A percentile compares a stretch with the other conserved stretches of the same genome.
Evolutionary conservation across 1,284 basidiomycete genomes (phyloP).

Genomic region (Cryptococcus neoformans): DNA sequence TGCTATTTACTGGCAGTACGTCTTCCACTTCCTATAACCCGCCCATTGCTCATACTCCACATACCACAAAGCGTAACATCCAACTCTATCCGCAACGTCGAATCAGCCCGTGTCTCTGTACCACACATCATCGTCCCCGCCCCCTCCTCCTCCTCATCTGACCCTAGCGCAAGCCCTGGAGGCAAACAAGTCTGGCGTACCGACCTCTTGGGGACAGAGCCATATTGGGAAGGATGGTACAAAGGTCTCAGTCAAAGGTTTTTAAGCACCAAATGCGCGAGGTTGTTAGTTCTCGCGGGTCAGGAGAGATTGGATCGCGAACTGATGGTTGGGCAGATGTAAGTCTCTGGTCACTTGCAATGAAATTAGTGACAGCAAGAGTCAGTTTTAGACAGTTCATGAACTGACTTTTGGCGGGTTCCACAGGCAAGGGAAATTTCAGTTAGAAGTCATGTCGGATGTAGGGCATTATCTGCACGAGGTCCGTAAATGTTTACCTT

Average conservation of each 20-base stretch:
- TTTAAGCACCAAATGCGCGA: constrained; percentile 69
- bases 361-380: not conserved
- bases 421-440: constrained; percentile 79
- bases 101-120: constrained; percentile 79
- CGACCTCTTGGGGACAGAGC: constrained; percentile 75
- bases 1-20: constrained; percentile 94
- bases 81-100: constrained; percentile 70
- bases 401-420: not conserved
- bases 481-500: constrained; percentile 44
- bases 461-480: constrained; percentile 95
- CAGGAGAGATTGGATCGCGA: constrained; percentile 89
- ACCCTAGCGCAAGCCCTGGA: constrained; percentile 18
- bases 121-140: constrained; percentile 66
- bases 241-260: constrained; percentile 74
- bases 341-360: constrained; percentile 5
- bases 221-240: constrained; percentile 97
- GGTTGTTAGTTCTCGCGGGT: constrained; percentile 85
- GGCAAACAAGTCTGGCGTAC: constrained; percentile 67
- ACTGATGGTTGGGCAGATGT: constrained; percentile 98
- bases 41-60: not conserved
- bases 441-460: constrained; percentile 78
- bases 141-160: constrained; percentile 12
- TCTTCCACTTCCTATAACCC: constrained; percentile 19
- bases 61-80: constrained; percentile 59
- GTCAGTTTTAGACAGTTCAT: no score